Evolutionary conservation across 163 green algal genomes (phyloP).

Genomic region (Prototheca stagnorum): DNA sequence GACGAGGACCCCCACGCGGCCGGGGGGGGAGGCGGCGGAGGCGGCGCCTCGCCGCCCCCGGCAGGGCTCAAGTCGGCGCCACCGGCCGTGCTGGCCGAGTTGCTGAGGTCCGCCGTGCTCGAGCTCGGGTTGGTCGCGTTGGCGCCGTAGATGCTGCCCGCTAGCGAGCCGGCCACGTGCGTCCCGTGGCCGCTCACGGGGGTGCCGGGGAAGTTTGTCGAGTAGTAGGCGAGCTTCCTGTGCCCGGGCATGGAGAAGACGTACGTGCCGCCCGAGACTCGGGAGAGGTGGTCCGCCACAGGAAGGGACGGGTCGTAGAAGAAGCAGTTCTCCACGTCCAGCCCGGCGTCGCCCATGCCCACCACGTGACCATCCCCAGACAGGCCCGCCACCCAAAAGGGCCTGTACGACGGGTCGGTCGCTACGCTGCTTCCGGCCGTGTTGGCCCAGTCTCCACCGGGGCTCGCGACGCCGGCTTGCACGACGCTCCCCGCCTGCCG

Average conservation of each 20-base stretch:
- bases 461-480: constrained; percentile 16
- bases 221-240: constrained; percentile 33
- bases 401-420: constrained; percentile 29
- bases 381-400: constrained; percentile 48
- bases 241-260: constrained; percentile 18
- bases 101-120: no score
- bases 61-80: no score
- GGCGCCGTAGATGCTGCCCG: constrained; percentile 6
- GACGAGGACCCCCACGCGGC: constrained; percentile 1
- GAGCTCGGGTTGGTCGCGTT: no score
- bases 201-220: constrained; percentile 14
- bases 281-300: constrained; percentile 5
- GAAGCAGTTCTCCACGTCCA: constrained; percentile 64
- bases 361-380: constrained; percentile 52
- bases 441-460: no score
- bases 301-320: constrained; percentile 54
- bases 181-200: constrained; percentile 35
- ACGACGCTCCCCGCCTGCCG: constrained; percentile 37
- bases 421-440: no score
- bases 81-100: no score
- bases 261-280: not conserved
- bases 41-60: no score
- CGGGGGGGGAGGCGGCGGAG: no score
- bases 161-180: constrained; percentile 25
- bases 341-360: constrained; percentile 64